Evolutionary conservation across 2,329 filamentous ascomycete species (phyloP), one percentile per base, ranked within the genome.

Genomic region (Dothideomycetes sp.): DNA sequence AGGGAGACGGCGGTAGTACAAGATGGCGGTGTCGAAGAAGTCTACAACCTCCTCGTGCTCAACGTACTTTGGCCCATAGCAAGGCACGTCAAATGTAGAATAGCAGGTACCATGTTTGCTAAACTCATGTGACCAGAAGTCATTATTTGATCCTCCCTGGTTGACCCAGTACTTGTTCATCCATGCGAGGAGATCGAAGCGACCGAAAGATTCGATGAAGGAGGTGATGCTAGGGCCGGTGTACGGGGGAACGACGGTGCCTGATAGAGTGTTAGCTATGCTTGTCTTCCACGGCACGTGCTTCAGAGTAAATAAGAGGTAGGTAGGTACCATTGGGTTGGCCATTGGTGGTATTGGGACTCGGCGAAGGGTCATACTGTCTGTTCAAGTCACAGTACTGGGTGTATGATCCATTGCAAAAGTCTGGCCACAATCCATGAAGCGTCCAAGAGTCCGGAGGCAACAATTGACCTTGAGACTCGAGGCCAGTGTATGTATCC

Each of bases 61-160:
- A 33, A 56, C 54, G 55, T 78, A 76, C 46, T 65, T 53, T 4
- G 76, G 73, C 0, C 75, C 75, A 57, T 80, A 82, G 68, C 79
- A 83, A 20, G 73, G 69, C 5, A 67, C 59, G 52, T 81, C 75
- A 53, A 82, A 82, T 45, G 72, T 80, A 33, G 70, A 75, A 64
- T 64, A 82, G 66, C 78, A 83, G 11, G 78, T 82, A 3, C 70
- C 78, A 58, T 80, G 77, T 64, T 82, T 82, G 60, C 66, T 70
- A 64, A 78, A 81, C 54, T 82, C 77, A 62, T 81, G 77, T 27
- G 60, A 78, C 77, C 78, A 82, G 61, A 83, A 74, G 23, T 71
- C 66, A 36, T 62, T 56, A 60, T 77, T 81, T 11, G 70, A 65
- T 34, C 70, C 67, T 45, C 62, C 62, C 48, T 74, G 73, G 33